Evolutionary conservation across 202 grass and related monocot species (phyloP), one percentile per base, ranked within the genome.

Genomic region (Tripidium arundinaceum): DNA sequence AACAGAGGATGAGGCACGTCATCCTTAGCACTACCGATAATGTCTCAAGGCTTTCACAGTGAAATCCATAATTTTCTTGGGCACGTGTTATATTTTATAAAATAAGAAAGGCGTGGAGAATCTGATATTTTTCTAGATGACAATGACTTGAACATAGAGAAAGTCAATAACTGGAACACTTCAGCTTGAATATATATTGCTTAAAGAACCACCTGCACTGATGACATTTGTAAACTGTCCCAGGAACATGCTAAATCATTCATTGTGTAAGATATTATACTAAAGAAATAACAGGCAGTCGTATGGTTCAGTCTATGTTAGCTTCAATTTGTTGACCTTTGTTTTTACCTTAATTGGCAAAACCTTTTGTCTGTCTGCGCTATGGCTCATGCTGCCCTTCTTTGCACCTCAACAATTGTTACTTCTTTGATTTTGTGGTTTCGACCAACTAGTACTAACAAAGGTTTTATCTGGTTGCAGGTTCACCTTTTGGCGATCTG

Each of bases 381-480:
- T 26, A 33, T 27, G 24, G 58, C 25, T 27, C 24, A 61, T 27
- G 24, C 24, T 13, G 24, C 24, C 57, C 22, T 27, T 59, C 1
- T 59, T 11, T 26, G 18, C 55, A 27, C 58, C 58, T 27, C 58
- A 61, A 60, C 21, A 59, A 59, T 0, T 18, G 0, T 27, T 12
- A 55, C 7, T 9, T 57, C 31, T 33, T 33, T 33, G 38, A 11
- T 62, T 70, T 69, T 58, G 2, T 65, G 28, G 63, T 37, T 55
- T 54, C 1, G 61, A 34, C 40, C 10, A 36, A 40, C 38, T 11
- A 46, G 8, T 19, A 26, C 74, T 74, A 37, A 86, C 60, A 28
- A 58, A 60, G 13, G 16, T 34, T n/a, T 41, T 10, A 41, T 78
- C 9, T 79, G 11, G 12, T 6, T 86, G 74, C 62, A 89, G 87